A percentile compares a stretch with the other conserved stretches of the same genome.
Evolutionary conservation across 805 yeast genomes (phyloP).

Genomic region (Hanseniaspora lindneri): DNA sequence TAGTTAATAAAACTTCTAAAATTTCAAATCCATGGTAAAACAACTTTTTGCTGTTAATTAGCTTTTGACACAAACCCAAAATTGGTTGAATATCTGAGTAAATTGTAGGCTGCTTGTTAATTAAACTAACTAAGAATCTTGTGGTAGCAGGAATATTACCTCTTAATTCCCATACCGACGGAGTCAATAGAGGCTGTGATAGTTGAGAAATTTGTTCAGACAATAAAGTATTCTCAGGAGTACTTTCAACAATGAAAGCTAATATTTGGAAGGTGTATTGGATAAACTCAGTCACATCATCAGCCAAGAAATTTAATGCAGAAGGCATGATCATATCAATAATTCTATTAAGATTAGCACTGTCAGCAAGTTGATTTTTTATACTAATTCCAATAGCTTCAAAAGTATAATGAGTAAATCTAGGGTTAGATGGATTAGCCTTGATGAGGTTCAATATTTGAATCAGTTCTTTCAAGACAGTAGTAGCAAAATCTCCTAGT

Average conservation of each 20-base stretch:
- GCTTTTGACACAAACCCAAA: conserved; percentile 90
- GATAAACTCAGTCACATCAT: conserved; percentile 85
- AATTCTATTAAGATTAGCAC: conserved; percentile 21
- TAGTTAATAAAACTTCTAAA: conserved; percentile 52
- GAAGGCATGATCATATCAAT: conserved; percentile 49
- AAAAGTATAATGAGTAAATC: conserved; percentile 79
- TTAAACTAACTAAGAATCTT: conserved; percentile 59
- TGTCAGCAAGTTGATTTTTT: conserved; percentile 36
- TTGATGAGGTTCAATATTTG: conserved; percentile 58
- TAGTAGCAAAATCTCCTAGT: conserved; percentile 36
- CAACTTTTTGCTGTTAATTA: conserved; percentile 71
- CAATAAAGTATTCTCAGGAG: conserved; percentile 38
- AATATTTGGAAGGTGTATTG: conserved; percentile 90
- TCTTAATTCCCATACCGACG: conserved; percentile 82
- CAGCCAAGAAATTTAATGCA: conserved; percentile 53
- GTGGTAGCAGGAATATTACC: conserved; percentile 93
- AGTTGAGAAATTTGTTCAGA: conserved; percentile 57
- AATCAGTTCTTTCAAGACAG: conserved; percentile 51
- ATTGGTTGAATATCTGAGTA: conserved; percentile 56
- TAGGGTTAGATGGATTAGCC: conserved; percentile 90
- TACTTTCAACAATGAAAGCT: conserved; percentile 58
- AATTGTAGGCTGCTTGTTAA: conserved; percentile 30
- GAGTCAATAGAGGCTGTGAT: conserved; percentile 72
- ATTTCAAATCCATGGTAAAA: conserved; percentile 79
- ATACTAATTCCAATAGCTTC: conserved; percentile 75